A percentile compares a stretch with the other conserved stretches of the same genome.
These are phyloP conservation scores for Penicillium sclerotiorum DNA, from an alignment of 2,329 filamentous ascomycete species.

Conservation along the genomic window DNA sequence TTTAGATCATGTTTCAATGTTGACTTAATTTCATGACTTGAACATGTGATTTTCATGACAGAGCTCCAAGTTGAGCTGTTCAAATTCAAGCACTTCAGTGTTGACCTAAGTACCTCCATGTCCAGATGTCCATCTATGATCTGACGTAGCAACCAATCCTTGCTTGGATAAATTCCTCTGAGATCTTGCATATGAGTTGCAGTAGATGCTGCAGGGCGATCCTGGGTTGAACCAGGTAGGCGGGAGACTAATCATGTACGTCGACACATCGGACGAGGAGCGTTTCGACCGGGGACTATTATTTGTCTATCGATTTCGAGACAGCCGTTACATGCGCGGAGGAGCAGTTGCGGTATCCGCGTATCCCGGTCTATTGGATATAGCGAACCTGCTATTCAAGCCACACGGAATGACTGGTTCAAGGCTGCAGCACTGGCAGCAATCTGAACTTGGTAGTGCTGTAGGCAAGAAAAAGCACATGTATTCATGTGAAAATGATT, in stretches of 20 bases:
- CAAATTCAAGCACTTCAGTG: too few species aligned
- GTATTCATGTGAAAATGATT: not conserved
- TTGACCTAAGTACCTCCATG: too few species aligned
- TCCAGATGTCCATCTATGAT: too few species aligned
- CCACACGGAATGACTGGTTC: too few species aligned
- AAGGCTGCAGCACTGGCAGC: too few species aligned
- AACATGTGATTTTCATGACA: too few species aligned
- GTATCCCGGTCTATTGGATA: not conserved
- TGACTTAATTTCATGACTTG: too few species aligned
- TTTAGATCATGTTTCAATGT: too few species aligned
- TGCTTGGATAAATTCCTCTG: not conserved
- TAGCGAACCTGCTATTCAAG: not conserved
- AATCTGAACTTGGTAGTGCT: too few species aligned
- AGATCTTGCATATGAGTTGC: slow-evolving; percentile 11
- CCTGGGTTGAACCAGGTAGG: slow-evolving; percentile 7
- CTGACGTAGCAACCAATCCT: not conserved
- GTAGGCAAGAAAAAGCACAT: not conserved
- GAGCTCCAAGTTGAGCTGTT: too few species aligned
- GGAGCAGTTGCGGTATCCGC: too few species aligned
- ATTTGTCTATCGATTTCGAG: not conserved
- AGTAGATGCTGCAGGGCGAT: slow-evolving; percentile 5
- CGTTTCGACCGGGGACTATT: not conserved
- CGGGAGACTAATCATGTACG: not conserved
- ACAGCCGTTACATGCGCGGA: not conserved
- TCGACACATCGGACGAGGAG: not conserved